Conservation (phyloP, 345 rosid species). For the Citrus trifoliata region DNA sequence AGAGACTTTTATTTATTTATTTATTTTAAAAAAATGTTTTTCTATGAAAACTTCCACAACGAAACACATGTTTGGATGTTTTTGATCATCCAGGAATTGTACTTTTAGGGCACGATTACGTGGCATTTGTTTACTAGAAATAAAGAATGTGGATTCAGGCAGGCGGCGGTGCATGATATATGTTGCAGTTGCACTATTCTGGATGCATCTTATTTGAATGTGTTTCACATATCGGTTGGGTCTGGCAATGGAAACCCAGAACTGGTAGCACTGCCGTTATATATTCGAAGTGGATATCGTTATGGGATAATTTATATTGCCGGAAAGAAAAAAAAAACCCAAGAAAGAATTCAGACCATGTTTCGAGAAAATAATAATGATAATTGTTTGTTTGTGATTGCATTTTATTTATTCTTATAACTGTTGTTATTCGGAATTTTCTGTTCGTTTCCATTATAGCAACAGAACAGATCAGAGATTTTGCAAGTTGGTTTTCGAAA, state of each 20-base stretch:
- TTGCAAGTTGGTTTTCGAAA: neutral
- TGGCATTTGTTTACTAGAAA: conserved; percentile 14
- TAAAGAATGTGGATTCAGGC: conserved; percentile 2
- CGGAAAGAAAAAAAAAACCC: no score
- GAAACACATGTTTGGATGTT: neutral
- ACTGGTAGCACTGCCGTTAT: no score
- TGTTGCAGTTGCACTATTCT: neutral
- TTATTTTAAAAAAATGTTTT: neutral
- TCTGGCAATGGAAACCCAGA: no score
- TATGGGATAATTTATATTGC: no score
- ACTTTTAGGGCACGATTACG: neutral
- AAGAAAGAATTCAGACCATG: no score
- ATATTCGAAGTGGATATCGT: no score
- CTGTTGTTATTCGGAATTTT: no score
- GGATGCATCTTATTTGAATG: neutral
- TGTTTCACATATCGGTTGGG: neutral
- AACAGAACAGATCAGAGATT: no score
- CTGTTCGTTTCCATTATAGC: no score
- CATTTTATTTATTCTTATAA: no score
- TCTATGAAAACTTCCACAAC: neutral
- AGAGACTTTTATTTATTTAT: conserved; percentile 1
- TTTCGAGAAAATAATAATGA: no score
- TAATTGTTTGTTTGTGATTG: no score
- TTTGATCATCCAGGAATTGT: conserved; percentile 1
- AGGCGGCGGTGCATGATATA: neutral